Evolutionary conservation across 2,329 filamentous ascomycete genomes (phyloP).

Genomic region (Fusarium coffeatum): DNA sequence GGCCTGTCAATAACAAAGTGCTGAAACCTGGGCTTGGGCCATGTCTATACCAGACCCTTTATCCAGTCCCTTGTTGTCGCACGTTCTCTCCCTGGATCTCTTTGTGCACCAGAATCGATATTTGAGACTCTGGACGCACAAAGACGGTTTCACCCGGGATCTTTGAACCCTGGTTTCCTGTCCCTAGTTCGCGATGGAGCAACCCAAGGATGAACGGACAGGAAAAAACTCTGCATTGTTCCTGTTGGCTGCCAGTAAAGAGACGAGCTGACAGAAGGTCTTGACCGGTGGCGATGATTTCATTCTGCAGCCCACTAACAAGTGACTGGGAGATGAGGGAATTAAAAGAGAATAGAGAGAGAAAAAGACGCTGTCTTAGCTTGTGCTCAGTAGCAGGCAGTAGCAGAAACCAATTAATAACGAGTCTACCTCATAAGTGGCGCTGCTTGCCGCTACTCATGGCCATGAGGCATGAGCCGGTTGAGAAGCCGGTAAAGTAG

Average conservation of each 20-base stretch:
- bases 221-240: constrained; percentile 36
- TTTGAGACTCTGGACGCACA: constrained; percentile 32
- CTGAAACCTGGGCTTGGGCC: constrained; percentile 33
- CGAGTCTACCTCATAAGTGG: constrained; percentile 10
- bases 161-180: constrained; percentile 27
- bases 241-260: constrained; percentile 6
- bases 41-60: constrained; percentile 21
- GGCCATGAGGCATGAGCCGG: constrained; percentile 4
- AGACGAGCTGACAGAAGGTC: constrained; percentile 1
- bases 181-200: constrained; percentile 18
- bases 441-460: constrained; percentile 24
- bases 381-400: neutral
- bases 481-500: neutral
- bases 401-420: neutral
- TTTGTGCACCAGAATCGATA: constrained; percentile 18
- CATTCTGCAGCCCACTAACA: constrained; percentile 23
- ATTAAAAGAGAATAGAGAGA: constrained; percentile 22
- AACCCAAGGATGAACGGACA: constrained; percentile 1
- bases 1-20: constrained; percentile 26
- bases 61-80: constrained; percentile 19
- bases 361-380: constrained; percentile 16
- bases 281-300: constrained; percentile 32
- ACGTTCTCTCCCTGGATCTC: constrained; percentile 6
- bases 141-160: constrained; percentile 33
- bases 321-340: constrained; percentile 34